phyloP scores from a whole-genome alignment of 192 early-diverging fungal genomes.

The Spizellomyces punctatus region DNA sequence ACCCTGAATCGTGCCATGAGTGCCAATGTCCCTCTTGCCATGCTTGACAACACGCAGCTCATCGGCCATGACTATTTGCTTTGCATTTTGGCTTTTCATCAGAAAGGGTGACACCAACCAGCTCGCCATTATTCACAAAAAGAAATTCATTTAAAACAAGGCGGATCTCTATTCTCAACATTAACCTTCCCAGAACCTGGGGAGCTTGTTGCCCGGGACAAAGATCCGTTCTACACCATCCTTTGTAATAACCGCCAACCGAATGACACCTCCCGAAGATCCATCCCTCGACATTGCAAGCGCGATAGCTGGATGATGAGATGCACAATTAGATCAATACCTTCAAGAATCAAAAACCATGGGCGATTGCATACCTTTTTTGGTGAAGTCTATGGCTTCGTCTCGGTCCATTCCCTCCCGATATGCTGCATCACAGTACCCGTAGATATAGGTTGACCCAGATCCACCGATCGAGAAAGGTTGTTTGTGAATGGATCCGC shows the following conservation, averaged over 20 bases:
- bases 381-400: conserved; percentile 90
- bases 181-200: conserved; percentile 56
- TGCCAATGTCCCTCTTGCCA: too few relatives aligned
- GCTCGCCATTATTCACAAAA: too few relatives aligned
- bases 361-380: conserved; percentile 68
- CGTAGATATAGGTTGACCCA: conserved; percentile 97
- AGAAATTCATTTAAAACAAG: too few relatives aligned
- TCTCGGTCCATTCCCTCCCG: conserved; percentile 81
- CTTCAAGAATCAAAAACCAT: too few relatives aligned
- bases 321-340: neutral
- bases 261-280: conserved; percentile 94
- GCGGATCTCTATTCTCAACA: neutral
- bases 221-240: conserved; percentile 87
- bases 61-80: too few relatives aligned
- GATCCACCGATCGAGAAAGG: conserved; percentile 95
- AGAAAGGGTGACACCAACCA: too few relatives aligned
- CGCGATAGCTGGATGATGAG: conserved; percentile 66
- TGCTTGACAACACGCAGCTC: too few relatives aligned
- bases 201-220: conserved; percentile 71
- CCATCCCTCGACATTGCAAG: conserved; percentile 96
- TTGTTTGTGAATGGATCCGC: conserved; percentile 88
- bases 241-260: conserved; percentile 90
- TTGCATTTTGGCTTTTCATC: too few relatives aligned
- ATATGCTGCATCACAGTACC: conserved; percentile 92
- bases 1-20: too few relatives aligned